These are phyloP conservation scores for Pisolithus marmoratus DNA, from an alignment of 768 basidiomycete species.

Conservation along the genomic window DNA sequence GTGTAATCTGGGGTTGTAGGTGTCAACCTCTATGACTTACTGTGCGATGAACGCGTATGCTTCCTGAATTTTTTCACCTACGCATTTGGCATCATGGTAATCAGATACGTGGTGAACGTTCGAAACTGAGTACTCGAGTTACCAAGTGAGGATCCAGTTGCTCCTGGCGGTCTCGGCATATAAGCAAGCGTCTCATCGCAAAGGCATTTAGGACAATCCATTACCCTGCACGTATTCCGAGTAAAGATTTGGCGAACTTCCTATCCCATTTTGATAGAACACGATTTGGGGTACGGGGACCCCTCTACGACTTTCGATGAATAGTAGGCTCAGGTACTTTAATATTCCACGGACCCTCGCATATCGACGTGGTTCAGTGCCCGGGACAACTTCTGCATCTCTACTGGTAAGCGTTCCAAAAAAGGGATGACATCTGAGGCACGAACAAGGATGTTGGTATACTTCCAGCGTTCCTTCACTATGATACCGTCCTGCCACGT, in stretches of 20 bases:
- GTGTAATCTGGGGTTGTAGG: neutral
- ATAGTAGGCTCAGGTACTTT: neutral
- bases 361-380: constrained; percentile 46
- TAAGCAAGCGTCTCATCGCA: neutral
- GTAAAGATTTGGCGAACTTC: constrained; percentile 51
- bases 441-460: constrained; percentile 53
- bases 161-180: constrained; percentile 35
- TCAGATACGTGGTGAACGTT: neutral
- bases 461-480: constrained; percentile 37
- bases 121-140: constrained; percentile 4
- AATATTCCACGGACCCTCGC: constrained; percentile 25
- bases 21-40: constrained; percentile 35
- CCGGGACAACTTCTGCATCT: constrained; percentile 46
- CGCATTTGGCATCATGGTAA: neutral
- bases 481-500: constrained; percentile 69
- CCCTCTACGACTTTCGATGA: constrained; percentile 17
- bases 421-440: neutral
- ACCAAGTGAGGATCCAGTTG: constrained; percentile 63
- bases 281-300: constrained; percentile 54
- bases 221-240: constrained; percentile 57
- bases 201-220: constrained; percentile 3
- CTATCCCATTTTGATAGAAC: constrained; percentile 60
- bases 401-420: neutral
- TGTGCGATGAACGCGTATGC: constrained; percentile 78
- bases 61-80: constrained; percentile 71